Evolutionary conservation across 2,329 filamentous ascomycete genomes (phyloP).

Genomic region (Juglanconis juglandina): DNA sequence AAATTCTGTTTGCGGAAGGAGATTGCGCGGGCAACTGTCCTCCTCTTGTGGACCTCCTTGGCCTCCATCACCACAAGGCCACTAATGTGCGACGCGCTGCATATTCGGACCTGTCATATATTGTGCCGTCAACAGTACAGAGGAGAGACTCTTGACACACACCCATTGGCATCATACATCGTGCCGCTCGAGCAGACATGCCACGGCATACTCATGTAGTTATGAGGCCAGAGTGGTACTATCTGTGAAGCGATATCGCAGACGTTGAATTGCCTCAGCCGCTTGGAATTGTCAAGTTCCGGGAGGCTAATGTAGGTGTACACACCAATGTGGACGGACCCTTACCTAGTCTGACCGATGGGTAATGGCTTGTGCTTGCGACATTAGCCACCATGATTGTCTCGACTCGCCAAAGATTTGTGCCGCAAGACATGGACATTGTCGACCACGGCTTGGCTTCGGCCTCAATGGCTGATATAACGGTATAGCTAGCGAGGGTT

Average conservation of each 20-base stretch:
- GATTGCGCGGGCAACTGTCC: conserved; percentile 7
- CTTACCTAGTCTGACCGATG: neutral
- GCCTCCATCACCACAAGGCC: neutral
- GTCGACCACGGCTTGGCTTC: too few species aligned
- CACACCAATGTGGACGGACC: neutral
- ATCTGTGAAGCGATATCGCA: neutral
- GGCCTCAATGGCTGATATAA: too few species aligned
- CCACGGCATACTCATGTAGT: neutral
- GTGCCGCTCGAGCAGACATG: neutral
- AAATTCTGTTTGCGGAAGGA: conserved; percentile 2
- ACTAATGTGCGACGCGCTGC: neutral
- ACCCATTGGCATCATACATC: neutral
- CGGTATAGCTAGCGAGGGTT: too few species aligned
- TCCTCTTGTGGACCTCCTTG: neutral
- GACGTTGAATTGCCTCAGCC: neutral
- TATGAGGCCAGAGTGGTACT: neutral
- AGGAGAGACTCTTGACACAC: too few species aligned
- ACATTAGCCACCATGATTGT: too few species aligned
- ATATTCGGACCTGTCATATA: neutral
- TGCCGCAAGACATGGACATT: too few species aligned
- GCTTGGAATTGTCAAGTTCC: neutral
- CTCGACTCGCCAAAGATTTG: too few species aligned
- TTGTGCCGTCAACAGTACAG: too few species aligned
- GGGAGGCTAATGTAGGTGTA: conserved; percentile 1
- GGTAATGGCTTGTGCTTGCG: neutral